A percentile compares a stretch with the other conserved stretches of the same genome.
Evolutionary conservation across 805 yeast species (phyloP).

Genomic region (Hanseniaspora taiwanica): DNA sequence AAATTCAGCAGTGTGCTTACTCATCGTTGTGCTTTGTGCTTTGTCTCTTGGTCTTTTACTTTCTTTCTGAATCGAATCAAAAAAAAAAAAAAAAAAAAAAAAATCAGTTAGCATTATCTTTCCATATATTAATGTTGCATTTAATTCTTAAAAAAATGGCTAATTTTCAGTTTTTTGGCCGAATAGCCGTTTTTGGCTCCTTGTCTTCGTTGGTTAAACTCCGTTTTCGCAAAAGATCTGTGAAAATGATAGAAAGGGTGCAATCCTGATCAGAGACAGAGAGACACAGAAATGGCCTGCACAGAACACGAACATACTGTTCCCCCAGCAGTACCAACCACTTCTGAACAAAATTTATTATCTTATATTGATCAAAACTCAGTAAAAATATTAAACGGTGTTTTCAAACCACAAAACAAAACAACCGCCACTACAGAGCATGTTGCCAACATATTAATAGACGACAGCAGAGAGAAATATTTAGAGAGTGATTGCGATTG

Average conservation of each 20-base stretch:
- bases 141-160: too few relatives aligned
- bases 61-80: too few relatives aligned
- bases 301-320: slow-evolving; percentile 30
- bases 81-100: too few relatives aligned
- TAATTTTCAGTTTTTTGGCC: too few relatives aligned
- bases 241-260: not conserved
- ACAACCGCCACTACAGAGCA: slow-evolving; percentile 24
- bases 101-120: too few relatives aligned
- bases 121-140: too few relatives aligned
- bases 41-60: too few relatives aligned
- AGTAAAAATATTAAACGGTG: slow-evolving; percentile 51
- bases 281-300: slow-evolving; percentile 2
- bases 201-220: too few relatives aligned
- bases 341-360: slow-evolving; percentile 51
- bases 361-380: slow-evolving; percentile 45
- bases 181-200: too few relatives aligned
- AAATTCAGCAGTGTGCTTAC: slow-evolving; percentile 54
- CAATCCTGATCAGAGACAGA: not conserved
- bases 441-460: slow-evolving; percentile 13
- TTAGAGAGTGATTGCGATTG: slow-evolving; percentile 66
- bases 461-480: slow-evolving; percentile 36
- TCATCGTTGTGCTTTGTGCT: too few relatives aligned
- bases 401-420: slow-evolving; percentile 30
- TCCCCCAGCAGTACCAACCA: slow-evolving; percentile 59
- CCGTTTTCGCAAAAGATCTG: not conserved